Evolutionary conservation across 2,329 filamentous ascomycete species (phyloP), one percentile per base, ranked within the genome.

Genomic region (Colletotrichum limetticola): DNA sequence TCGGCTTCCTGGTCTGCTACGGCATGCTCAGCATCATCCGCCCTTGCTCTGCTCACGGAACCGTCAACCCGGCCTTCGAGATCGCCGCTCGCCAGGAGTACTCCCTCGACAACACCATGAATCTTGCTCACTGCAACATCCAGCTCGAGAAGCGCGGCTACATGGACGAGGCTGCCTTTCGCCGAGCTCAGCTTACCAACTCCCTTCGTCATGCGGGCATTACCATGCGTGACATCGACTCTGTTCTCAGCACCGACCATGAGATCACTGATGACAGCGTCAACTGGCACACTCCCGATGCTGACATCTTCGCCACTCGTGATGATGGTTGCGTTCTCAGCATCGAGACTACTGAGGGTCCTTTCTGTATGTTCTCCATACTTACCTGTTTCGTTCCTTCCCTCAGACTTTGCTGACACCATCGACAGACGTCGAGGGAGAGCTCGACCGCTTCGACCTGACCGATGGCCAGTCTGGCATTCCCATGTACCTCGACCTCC

Each of bases 401-500:
- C 46, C 5, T 19, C 19, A 7, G 19, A 14, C 32, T 14, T 30
- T 16, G 53, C 67, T 69, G 26, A 64, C 67, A 3, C 28, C 7
- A 24, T 16, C 19, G n/a, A 26, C 4, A 74, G 71, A 74, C 46
- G 52, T 74, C 12, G 62, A 70, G 58, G 71, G 71, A 14, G 46
- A 74, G 52, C 12, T 63, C 12, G 52, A 66, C 30, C 71, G 71
- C 49, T 66, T 57, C 49, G 62, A 37, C 28, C 61, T 74, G 12
- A 52, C 24, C 22, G 68, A 74, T 11, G 42, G 53, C 22, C 37
- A 74, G 56, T 28, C 26, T 14, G 71, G 67, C 35, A 64, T 71
- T 19, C 56, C 24, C 22, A 61, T 74, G 49, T 67, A 74, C 24
- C 26, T 71, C 11, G 67, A 74, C 32, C 57, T 71, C 14, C 71